Conservation (phyloP, 176 grass and related monocot genomes). For the Eremochloa ophiuroides region DNA sequence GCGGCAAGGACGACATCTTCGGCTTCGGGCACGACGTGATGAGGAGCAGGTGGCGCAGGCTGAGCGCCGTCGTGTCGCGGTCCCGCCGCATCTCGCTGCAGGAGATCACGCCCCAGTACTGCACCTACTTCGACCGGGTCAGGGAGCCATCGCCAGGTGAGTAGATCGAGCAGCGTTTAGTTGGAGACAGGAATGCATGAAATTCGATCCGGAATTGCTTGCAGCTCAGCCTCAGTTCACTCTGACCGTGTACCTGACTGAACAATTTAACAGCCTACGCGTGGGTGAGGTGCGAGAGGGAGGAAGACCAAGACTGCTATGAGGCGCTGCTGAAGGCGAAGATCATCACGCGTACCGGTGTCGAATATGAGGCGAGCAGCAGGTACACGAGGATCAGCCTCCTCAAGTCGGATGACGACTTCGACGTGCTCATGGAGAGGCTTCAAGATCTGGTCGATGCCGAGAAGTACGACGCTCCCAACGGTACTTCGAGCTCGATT, state of each 20-base stretch:
- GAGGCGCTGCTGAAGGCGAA: slow-evolving; percentile 41
- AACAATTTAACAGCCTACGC: slow-evolving; percentile 75
- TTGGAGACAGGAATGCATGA: too few relatives aligned
- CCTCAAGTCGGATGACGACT: slow-evolving; percentile 59
- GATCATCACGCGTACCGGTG: slow-evolving; percentile 44
- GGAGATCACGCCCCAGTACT: slow-evolving; percentile 46
- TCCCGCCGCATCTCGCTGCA: slow-evolving; percentile 70
- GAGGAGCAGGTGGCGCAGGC: slow-evolving; percentile 44
- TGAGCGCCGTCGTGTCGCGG: slow-evolving; percentile 38
- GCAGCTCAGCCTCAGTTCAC: background rate
- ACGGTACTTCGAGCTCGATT: slow-evolving; percentile 18
- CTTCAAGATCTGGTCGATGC: slow-evolving; percentile 46
- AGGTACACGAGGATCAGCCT: slow-evolving; percentile 61
- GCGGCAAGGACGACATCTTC: slow-evolving; percentile 55
- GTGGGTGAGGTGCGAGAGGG: slow-evolving; percentile 77
- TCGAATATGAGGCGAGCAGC: background rate
- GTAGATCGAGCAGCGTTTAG: accelerated
- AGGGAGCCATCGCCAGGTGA: slow-evolving; percentile 70
- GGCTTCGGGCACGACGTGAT: slow-evolving; percentile 54
- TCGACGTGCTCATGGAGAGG: slow-evolving; percentile 57
- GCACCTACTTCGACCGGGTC: slow-evolving; percentile 56
- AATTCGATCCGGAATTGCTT: background rate
- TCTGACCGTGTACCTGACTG: too few relatives aligned
- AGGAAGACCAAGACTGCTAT: slow-evolving; percentile 57
- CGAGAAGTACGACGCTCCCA: background rate